Conservation (phyloP, 2,329 filamentous ascomycete genomes). For the Zymoseptoria passerinii region DNA sequence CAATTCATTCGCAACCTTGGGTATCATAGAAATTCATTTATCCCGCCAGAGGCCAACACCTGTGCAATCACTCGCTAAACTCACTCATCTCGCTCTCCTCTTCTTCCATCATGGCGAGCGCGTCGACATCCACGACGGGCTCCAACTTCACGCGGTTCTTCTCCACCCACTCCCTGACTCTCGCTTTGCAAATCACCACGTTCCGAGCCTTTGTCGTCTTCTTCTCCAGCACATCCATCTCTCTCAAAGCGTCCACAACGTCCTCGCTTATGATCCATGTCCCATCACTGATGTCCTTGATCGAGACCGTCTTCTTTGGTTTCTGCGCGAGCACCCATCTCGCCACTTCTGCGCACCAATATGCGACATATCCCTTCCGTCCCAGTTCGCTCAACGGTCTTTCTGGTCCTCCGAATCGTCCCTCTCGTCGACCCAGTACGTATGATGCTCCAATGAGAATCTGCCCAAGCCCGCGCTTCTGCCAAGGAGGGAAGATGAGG, state of each 20-base stretch:
- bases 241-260: slow-evolving; percentile 65
- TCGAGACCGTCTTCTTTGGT: slow-evolving; percentile 48
- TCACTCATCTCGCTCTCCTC: slow-evolving; percentile 17
- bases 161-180: slow-evolving; percentile 59
- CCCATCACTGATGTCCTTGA: slow-evolving; percentile 62
- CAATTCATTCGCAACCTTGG: not conserved
- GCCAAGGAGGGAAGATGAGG: slow-evolving; percentile 89
- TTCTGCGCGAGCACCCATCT: slow-evolving; percentile 49
- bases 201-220: slow-evolving; percentile 44
- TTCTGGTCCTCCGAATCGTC: slow-evolving; percentile 81
- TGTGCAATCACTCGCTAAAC: slow-evolving; percentile 5
- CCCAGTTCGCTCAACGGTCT: slow-evolving; percentile 86
- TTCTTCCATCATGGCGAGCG: slow-evolving; percentile 63
- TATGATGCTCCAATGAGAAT: slow-evolving; percentile 90
- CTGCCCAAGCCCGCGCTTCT: slow-evolving; percentile 78
- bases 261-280: slow-evolving; percentile 85
- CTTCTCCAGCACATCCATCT: slow-evolving; percentile 64
- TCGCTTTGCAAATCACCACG: slow-evolving; percentile 49
- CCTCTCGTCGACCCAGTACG: slow-evolving; percentile 77
- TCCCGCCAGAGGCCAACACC: not conserved
- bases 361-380: slow-evolving; percentile 70
- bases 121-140: slow-evolving; percentile 61
- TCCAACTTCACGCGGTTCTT: slow-evolving; percentile 55
- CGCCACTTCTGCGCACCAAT: slow-evolving; percentile 78
- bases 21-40: not conserved